Percentiles rank a stretch among this genome's conserved stretches.
phyloP scores from a whole-genome alignment of 139 green algal genomes.

The Diplosphaera chodatii region DNA sequence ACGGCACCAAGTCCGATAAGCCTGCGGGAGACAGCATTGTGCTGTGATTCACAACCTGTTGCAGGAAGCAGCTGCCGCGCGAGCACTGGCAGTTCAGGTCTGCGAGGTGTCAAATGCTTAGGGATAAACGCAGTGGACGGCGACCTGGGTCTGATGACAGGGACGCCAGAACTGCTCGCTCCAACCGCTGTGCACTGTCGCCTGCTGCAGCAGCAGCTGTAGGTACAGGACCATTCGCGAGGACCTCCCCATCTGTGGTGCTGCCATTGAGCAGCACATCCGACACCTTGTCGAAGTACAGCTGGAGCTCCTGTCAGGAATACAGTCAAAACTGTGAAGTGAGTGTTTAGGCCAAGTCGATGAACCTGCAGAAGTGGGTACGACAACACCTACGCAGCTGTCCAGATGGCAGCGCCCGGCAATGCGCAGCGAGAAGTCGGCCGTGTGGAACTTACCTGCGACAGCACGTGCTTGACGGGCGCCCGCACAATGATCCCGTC shows the following conservation, averaged over 20 bases:
- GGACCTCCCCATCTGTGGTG: neutral
- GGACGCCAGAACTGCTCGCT: conserved; percentile 35
- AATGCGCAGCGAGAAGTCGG: too few species aligned
- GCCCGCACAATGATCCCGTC: conserved; percentile 31
- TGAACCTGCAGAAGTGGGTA: too few species aligned
- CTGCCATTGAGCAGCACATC: conserved; percentile 17
- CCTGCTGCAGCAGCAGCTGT: conserved; percentile 2
- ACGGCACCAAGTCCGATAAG: conserved; percentile 75
- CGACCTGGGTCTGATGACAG: conserved; percentile 55
- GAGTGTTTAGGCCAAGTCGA: too few species aligned
- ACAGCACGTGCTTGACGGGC: conserved; percentile 70
- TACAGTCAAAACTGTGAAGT: conserved; percentile 61
- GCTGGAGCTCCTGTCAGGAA: conserved; percentile 70
- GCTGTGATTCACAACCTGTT: too few species aligned
- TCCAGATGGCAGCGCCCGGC: too few species aligned
- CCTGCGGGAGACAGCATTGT: too few species aligned
- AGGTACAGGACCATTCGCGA: neutral
- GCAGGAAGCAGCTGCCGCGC: too few species aligned
- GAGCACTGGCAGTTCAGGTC: too few species aligned
- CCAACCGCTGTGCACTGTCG: neutral
- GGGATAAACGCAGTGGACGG: too few species aligned
- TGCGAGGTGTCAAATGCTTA: too few species aligned
- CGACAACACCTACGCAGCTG: too few species aligned
- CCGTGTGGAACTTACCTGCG: conserved; percentile 11
- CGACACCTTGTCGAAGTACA: conserved; percentile 59